A percentile compares a stretch with the other conserved stretches of the same genome.
phyloP scores from a whole-genome alignment of 2,329 filamentous ascomycete genomes.

The Thyridium curvatum region DNA sequence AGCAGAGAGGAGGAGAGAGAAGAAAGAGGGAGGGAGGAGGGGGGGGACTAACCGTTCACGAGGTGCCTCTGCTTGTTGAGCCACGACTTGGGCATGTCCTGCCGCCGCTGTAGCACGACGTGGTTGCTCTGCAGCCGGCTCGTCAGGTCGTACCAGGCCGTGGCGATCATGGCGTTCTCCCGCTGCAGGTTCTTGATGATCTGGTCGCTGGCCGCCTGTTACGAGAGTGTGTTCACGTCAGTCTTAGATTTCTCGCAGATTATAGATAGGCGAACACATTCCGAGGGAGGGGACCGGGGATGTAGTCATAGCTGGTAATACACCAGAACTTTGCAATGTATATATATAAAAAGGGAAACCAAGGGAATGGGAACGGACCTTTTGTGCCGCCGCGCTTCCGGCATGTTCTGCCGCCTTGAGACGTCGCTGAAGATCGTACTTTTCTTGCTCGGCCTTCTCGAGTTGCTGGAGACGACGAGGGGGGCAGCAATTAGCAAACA shows the following conservation, averaged over 20 bases:
- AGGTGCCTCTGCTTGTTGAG: slow-evolving; percentile 74
- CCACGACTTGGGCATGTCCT: slow-evolving; percentile 75
- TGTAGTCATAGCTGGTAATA: too few species aligned
- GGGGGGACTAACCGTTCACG: slow-evolving; percentile 46
- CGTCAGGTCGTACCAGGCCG: slow-evolving; percentile 82
- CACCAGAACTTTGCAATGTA: slow-evolving; percentile 3
- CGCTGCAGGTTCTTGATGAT: slow-evolving; percentile 64
- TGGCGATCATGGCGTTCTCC: slow-evolving; percentile 72
- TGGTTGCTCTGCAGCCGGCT: slow-evolving; percentile 77
- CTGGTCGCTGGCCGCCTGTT: slow-evolving; percentile 44
- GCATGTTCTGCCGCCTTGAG: slow-evolving; percentile 47
- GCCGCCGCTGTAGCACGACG: slow-evolving; percentile 67
- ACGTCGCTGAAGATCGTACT: slow-evolving; percentile 47
- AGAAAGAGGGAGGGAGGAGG: background rate
- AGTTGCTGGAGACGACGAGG: slow-evolving; percentile 39
- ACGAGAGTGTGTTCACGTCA: too few species aligned
- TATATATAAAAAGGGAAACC: slow-evolving; percentile 1
- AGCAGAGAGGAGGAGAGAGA: background rate
- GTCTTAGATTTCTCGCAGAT: too few species aligned
- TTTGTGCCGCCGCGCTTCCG: slow-evolving; percentile 41
- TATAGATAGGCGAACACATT: too few species aligned
- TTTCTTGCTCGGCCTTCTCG: slow-evolving; percentile 51
- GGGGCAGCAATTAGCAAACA: too few species aligned
- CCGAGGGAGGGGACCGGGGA: too few species aligned
- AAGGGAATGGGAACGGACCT: slow-evolving; percentile 34